Conservation (phyloP, 768 basidiomycete genomes). For the Auriscalpium orientale region DNA sequence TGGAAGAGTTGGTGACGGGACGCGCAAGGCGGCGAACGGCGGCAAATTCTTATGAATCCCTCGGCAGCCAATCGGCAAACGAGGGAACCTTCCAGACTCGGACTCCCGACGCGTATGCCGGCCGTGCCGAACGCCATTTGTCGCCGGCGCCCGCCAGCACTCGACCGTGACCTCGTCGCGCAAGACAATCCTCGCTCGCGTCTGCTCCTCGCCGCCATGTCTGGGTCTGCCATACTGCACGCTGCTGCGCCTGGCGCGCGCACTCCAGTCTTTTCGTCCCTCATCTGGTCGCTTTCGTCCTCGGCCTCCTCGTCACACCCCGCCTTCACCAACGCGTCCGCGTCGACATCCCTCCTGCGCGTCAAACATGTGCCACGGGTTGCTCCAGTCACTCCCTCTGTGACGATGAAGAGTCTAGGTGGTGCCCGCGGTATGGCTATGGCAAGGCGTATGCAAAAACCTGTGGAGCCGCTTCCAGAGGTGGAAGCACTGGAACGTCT, state of each 20-base stretch:
- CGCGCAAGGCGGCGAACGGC: not conserved
- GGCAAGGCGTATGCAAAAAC: not conserved
- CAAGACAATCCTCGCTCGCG: not conserved
- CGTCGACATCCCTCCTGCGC: slow-evolving; percentile 1
- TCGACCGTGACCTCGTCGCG: not conserved
- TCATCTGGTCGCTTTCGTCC: slow-evolving; percentile 16
- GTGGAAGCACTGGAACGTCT: slow-evolving; percentile 5
- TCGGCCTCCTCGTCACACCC: slow-evolving; percentile 7
- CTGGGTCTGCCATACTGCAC: slow-evolving; percentile 3
- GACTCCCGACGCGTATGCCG: no score
- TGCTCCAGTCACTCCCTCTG: not conserved
- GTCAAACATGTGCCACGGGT: not conserved
- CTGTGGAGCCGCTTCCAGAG: not conserved
- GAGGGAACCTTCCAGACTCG: not conserved
- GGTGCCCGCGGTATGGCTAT: slow-evolving; percentile 9
- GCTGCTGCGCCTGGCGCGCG: slow-evolving; percentile 6
- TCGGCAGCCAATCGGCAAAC: not conserved
- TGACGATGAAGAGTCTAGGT: not conserved
- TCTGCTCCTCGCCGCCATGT: not conserved
- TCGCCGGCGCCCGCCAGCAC: not conserved
- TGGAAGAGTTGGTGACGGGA: not conserved
- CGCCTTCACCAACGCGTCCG: not conserved
- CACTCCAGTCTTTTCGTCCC: slow-evolving; percentile 10
- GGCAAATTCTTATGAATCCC: not conserved
- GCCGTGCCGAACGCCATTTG: not conserved